phyloP scores from a whole-genome alignment of 371 early-diverging fungal species.

The Coelomomyces lativittatus region DNA sequence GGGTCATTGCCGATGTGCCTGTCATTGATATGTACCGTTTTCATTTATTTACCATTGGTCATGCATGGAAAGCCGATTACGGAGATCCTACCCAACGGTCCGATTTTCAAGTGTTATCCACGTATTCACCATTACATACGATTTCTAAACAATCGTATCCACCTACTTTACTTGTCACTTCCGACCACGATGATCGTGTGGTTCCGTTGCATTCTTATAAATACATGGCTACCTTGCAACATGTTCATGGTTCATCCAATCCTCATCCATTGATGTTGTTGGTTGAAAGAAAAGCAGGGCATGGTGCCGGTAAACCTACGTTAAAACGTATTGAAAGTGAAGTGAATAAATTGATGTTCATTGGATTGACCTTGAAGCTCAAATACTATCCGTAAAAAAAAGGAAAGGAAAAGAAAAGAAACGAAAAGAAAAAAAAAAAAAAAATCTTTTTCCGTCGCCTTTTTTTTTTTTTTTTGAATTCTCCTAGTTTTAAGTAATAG shows the following conservation, averaged over 20 bases:
- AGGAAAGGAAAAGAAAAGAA: too few relatives aligned
- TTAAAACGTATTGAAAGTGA: slow-evolving; percentile 23
- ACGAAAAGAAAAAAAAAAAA: too few relatives aligned
- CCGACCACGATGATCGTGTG: slow-evolving; percentile 28
- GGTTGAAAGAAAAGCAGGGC: slow-evolving; percentile 47
- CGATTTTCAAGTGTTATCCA: slow-evolving; percentile 16
- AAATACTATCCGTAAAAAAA: too few relatives aligned
- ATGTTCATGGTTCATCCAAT: slow-evolving; percentile 12
- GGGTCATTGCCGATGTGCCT: slow-evolving; percentile 23
- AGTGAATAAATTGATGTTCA: slow-evolving; percentile 34
- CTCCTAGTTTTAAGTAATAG: too few relatives aligned
- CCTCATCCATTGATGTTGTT: slow-evolving; percentile 30
- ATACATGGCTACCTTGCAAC: slow-evolving; percentile 40
- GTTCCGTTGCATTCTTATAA: slow-evolving; percentile 35
- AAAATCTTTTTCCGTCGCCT: too few relatives aligned
- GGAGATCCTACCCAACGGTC: slow-evolving; percentile 21
- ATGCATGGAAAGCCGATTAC: slow-evolving; percentile 27
- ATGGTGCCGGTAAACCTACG: slow-evolving; percentile 48
- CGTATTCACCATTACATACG: slow-evolving; percentile 49
- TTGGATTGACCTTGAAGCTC: too few relatives aligned
- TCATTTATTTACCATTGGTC: slow-evolving; percentile 42
- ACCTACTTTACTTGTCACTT: slow-evolving; percentile 14
- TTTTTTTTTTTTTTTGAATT: too few relatives aligned
- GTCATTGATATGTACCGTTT: slow-evolving; percentile 35
- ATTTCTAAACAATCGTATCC: slow-evolving; percentile 11